These are phyloP conservation scores for Gigaspora rosea DNA, from an alignment of 192 early-diverging fungal genomes.

Conservation along the genomic window DNA sequence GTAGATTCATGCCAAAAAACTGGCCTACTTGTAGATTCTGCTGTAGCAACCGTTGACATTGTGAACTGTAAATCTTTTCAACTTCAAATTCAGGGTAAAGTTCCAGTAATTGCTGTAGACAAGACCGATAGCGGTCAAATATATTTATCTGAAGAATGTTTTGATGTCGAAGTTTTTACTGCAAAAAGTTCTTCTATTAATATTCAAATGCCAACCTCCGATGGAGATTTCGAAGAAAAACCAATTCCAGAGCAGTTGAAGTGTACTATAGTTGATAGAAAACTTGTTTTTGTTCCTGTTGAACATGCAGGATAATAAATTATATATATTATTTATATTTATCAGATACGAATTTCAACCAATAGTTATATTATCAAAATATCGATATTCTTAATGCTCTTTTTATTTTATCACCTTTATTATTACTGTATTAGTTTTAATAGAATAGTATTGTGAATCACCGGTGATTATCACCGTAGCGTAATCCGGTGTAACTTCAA, in stretches of 20 bases:
- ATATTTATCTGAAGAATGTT: slow-evolving; percentile 78
- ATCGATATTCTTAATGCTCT: no score
- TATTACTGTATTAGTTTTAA: no score
- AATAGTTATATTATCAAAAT: no score
- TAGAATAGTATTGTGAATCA: no score
- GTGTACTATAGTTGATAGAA: slow-evolving; percentile 80
- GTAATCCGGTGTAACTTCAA: no score
- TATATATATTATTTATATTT: no score
- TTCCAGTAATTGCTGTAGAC: slow-evolving; percentile 87
- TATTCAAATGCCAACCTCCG: slow-evolving; percentile 65
- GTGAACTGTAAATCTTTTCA: slow-evolving; percentile 90
- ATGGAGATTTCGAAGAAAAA: slow-evolving; percentile 74
- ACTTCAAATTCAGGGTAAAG: slow-evolving; percentile 79
- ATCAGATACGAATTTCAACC: no score
- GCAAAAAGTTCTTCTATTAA: slow-evolving; percentile 95
- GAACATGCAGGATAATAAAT: slow-evolving; percentile 72
- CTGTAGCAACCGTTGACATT: slow-evolving; percentile 84
- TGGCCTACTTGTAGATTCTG: slow-evolving; percentile 79
- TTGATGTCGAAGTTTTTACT: slow-evolving; percentile 84
- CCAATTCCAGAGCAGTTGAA: slow-evolving; percentile 93
- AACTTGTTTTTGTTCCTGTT: slow-evolving; percentile 78
- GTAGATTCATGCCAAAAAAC: slow-evolving; percentile 87
- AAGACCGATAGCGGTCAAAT: slow-evolving; percentile 92
- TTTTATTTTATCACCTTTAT: no score
- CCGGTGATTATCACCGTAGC: no score